These are phyloP conservation scores for Ramularia endophylla DNA, from an alignment of 2,329 filamentous ascomycete genomes.

Conservation along the genomic window DNA sequence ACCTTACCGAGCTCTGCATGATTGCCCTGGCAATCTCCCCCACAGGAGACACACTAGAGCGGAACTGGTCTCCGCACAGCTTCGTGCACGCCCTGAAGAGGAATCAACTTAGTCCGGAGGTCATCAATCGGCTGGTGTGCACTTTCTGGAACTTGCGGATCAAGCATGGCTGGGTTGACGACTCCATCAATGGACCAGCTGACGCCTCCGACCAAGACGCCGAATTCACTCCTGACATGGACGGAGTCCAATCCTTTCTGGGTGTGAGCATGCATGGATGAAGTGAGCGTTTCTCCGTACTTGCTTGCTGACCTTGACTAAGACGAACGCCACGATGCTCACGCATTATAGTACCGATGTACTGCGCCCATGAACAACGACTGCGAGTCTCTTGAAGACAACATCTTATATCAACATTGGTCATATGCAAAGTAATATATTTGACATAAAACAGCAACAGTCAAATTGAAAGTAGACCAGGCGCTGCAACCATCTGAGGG, in stretches of 20 bases:
- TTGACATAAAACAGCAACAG: too few relatives aligned
- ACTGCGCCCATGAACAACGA: too few relatives aligned
- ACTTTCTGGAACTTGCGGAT: slow-evolving; percentile 21
- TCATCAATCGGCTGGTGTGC: slow-evolving; percentile 15
- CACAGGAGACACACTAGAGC: slow-evolving; percentile 15
- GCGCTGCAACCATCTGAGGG: too few relatives aligned
- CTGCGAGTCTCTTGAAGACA: too few relatives aligned
- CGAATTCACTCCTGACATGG: slow-evolving; percentile 12
- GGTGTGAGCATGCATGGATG: slow-evolving; percentile 1
- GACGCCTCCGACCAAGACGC: slow-evolving; percentile 9
- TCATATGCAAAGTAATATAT: too few relatives aligned
- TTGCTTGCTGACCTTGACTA: too few relatives aligned
- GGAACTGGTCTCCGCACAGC: slow-evolving; percentile 21
- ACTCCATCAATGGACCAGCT: slow-evolving; percentile 5
- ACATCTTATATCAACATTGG: too few relatives aligned
- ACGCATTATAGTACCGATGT: too few relatives aligned
- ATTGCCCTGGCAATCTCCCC: slow-evolving; percentile 17
- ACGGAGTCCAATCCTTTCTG: background rate
- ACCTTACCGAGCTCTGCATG: slow-evolving; percentile 20
- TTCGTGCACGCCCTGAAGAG: slow-evolving; percentile 21
- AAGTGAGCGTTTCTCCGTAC: too few relatives aligned
- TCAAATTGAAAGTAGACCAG: too few relatives aligned
- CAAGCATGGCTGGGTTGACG: slow-evolving; percentile 23
- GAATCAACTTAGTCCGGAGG: slow-evolving; percentile 17
- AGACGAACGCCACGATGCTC: too few relatives aligned